Evolutionary conservation across 371 early-diverging fungal genomes (phyloP).

Genomic region (Batkoa obscura): DNA sequence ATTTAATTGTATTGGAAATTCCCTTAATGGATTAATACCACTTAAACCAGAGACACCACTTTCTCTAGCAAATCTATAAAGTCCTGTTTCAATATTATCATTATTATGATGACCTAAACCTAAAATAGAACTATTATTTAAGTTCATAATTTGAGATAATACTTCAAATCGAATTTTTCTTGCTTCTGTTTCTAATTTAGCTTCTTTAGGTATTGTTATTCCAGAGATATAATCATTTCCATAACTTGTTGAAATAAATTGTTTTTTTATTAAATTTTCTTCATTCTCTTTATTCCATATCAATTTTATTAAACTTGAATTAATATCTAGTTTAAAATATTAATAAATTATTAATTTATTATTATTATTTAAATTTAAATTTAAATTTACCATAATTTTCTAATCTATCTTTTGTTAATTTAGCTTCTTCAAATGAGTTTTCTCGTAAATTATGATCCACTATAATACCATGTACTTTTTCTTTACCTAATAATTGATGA

Average conservation of each 20-base stretch:
- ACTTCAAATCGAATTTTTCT: constrained; percentile 5
- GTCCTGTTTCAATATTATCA: constrained; percentile 7
- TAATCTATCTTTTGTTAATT: neutral
- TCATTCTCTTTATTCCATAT: neutral
- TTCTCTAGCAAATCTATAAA: constrained; percentile 8
- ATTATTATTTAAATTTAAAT: neutral
- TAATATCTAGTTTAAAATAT: neutral
- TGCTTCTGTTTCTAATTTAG: constrained; percentile 6
- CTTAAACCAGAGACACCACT: constrained; percentile 9
- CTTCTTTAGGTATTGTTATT: constrained; percentile 3
- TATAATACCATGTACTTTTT: constrained; percentile 3
- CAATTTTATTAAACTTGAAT: neutral
- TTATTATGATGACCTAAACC: constrained; percentile 8
- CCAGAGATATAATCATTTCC: neutral
- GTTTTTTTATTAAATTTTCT: neutral
- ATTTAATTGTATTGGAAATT: neutral
- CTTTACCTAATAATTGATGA: neutral
- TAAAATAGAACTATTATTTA: neutral
- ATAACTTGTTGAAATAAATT: neutral
- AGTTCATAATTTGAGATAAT: neutral
- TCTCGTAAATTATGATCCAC: constrained; percentile 8
- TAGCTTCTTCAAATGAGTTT: constrained; percentile 7
- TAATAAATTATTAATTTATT: too few relatives aligned
- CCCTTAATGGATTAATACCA: neutral
- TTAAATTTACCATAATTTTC: constrained; percentile 3